These are phyloP conservation scores for Teratosphaeria viscida DNA, from an alignment of 2,329 filamentous ascomycete genomes.

Conservation along the genomic window DNA sequence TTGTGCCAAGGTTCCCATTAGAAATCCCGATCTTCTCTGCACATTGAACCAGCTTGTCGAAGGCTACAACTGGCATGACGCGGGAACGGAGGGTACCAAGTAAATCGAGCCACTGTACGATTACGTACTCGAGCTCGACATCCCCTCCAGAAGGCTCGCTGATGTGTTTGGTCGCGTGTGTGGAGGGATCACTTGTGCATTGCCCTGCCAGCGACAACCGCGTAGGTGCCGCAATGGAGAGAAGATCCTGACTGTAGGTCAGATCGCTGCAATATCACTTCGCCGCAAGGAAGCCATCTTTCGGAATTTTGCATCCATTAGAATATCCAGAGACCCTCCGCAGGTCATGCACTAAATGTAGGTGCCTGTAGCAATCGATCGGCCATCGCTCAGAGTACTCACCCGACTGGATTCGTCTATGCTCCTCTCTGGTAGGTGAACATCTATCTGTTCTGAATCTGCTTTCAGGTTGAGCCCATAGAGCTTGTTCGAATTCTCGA, in stretches of 20 bases:
- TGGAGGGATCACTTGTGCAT: not conserved
- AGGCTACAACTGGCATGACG: conserved; percentile 51
- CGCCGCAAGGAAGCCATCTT: not conserved
- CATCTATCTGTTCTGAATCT: not conserved
- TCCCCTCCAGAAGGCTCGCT: not conserved
- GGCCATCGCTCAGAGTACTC: not conserved
- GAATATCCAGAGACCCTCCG: not conserved
- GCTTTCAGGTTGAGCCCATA: conserved; percentile 45
- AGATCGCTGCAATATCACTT: not conserved
- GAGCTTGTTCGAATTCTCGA: conserved; percentile 65
- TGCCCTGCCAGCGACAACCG: not conserved
- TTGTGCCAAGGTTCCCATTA: conserved; percentile 51
- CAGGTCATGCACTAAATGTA: not conserved
- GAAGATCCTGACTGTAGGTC: not conserved
- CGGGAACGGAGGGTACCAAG: conserved; percentile 58
- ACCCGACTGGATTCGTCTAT: not conserved
- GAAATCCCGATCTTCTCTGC: conserved; percentile 48
- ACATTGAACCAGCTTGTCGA: conserved; percentile 26
- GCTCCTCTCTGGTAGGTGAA: not conserved
- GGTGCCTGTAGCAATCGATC: not conserved
- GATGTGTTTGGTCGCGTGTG: not conserved
- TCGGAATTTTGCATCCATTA: not conserved
- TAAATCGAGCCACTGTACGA: conserved; percentile 69
- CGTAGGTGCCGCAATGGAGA: not conserved
- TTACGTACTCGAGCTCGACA: conserved; percentile 47